Evolutionary conservation across 345 rosid species (phyloP).

Genomic region (Euphorbia peplus): DNA sequence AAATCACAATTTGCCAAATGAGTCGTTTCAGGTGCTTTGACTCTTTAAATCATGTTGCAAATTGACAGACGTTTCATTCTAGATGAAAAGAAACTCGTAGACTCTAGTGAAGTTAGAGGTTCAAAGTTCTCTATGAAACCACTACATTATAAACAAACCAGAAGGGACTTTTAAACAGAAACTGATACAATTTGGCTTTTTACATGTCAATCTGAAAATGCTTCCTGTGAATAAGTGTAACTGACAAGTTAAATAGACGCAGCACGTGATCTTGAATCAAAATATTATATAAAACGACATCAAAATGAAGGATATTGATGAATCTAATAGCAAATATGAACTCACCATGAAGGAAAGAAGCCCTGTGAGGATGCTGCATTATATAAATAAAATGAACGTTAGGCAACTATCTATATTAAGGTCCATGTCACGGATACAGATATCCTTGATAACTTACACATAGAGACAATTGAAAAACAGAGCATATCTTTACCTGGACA

Average conservation of each 20-base stretch:
- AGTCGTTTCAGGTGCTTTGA: too few relatives aligned
- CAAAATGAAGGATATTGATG: neutral
- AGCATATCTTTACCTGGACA: conserved; percentile 60
- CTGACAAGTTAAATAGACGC: neutral
- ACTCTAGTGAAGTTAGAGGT: too few relatives aligned
- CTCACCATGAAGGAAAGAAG: conserved; percentile 99
- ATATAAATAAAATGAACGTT: conserved; percentile 17
- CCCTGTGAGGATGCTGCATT: conserved; percentile 96
- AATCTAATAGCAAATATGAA: conserved; percentile 6
- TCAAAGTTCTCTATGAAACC: neutral
- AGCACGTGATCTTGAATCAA: neutral
- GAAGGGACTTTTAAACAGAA: neutral
- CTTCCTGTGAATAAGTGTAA: neutral
- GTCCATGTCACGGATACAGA: neutral
- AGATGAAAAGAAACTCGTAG: too few relatives aligned
- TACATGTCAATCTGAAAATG: neutral
- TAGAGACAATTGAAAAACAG: conserved; percentile 2
- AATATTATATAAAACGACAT: neutral
- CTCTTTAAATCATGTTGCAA: too few relatives aligned
- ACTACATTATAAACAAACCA: neutral
- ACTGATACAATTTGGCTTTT: neutral
- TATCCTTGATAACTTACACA: neutral
- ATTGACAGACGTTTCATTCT: too few relatives aligned
- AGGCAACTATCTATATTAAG: neutral
- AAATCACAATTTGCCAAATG: too few relatives aligned